Base-by-base conservation (phyloP, 2,329 filamentous ascomycete species). In the Neofusicoccum sp. region DNA sequence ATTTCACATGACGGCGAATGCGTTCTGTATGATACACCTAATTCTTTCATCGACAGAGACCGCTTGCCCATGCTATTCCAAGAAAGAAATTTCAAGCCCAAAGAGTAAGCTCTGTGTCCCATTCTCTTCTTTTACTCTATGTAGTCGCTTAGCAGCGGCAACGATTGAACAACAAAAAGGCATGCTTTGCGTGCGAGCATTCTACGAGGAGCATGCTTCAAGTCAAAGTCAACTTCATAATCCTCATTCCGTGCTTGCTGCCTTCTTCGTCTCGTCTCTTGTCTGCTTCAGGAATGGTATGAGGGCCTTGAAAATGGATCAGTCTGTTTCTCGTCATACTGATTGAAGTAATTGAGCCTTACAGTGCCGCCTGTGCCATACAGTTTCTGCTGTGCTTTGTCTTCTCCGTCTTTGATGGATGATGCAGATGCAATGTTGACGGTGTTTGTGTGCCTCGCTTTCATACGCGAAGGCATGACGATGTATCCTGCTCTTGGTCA, bases 241-340 rank as follows among this genome's bases (percentile, higher is more conserved):
- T 26, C 43, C 43, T 54, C 69, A 65, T 41, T 49, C 51, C 44
- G 31, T n/a, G 24, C 31, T 61, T 43, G 72, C 73, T 7, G 78
- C 71, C 61, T 75, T 74, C 51, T 73, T 77, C 2, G 81, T 83
- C 63, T 81, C 78, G 63, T 84, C 80, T 60, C 82, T 73, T 5
- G 80, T 81, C 51, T 79, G 76, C 62, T 79, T 80, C 61, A 84
- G 65, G 62, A 84, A 84, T 0, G 81, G 80, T 58, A 84, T 81
- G 62, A 84, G 66, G 61, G 75, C 78, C 0, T 56, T 2, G n/a
- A 6, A 20, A 6, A 81, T 83, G 0, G 80, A 81, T n/a, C 80
- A 81, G 0, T 80, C 83, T 63, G 26, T 69, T 66, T 4, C 67
- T 67, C 3, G 70, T 72, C 61, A 73, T 65, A 40, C 74, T 72